Evolutionary conservation across 768 basidiomycete genomes (phyloP), one percentile per base, ranked within the genome.

Genomic region (Russula sp.): DNA sequence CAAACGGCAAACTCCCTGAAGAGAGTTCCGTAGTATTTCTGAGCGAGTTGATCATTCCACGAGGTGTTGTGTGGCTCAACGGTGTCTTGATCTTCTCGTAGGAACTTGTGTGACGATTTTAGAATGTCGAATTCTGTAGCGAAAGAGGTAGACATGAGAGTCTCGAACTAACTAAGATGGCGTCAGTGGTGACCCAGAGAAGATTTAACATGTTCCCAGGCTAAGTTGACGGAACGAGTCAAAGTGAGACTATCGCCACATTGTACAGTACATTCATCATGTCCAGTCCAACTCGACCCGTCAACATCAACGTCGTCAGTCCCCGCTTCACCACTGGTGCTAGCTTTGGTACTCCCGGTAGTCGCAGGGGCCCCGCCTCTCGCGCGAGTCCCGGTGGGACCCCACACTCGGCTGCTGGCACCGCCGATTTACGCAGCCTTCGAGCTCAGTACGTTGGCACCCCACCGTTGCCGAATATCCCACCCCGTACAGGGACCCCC

Each of bases 1-100:
- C 91, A 94, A 22, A 94, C 78, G 0, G 91, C 92, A 69, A 87
- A 98, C 74, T 98, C 95, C 66, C 92, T 88, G 73, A 93, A 97
- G 3, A 98, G 82, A 67, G 76, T 89, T 13, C 81, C 77, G 69
- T 98, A 95, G 77, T 95, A 98, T 69, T 94, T 95, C 64, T 81
- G 78, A 0, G 96, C 95, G 32, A 98, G 78, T 64, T 85, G 79
- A 52, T 95, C 91, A 70, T 95, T 86, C 91, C 94, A 98, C 1
- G 84, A 77, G 40, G 52, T 4, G 7, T 42, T 48, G 3, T 14
- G 50, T 27, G 56, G 61, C 76, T 81, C 54, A 79, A 81, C 75
- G 78, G 80, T 69, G 70, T 74, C 52, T 81, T 82, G 68, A 78
- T 82, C 60, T 78, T 81, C 71, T 76, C 77, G 66, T 79, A 84